Evolutionary conservation across 768 basidiomycete genomes (phyloP), one percentile per base, ranked within the genome.

Genomic region (Panaeolus papilionaceus): DNA sequence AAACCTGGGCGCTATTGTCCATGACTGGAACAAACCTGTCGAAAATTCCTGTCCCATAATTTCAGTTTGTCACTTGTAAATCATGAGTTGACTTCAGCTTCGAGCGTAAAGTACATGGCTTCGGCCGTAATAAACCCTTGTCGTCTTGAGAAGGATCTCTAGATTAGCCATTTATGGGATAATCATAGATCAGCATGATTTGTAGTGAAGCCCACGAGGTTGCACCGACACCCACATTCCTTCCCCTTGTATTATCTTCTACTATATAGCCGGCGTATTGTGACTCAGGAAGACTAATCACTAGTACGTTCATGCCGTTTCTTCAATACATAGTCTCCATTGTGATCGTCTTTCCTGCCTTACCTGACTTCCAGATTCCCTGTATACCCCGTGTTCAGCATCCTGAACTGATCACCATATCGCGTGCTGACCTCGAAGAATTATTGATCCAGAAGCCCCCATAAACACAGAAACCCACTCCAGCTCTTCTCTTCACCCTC

Each of bases 81-180:
- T 40, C 9, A 40, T 40, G 9, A 33, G 33, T 33, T 5, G 33
- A 33, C 33, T 33, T 33, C 33, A 33, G 3, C 33, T 33, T 33
- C 33, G 33, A 33, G 33, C 33, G 33, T 33, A 0, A 33, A 33
- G 20, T 47, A 9, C 45, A n/a, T 20, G n/a, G 8, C 45, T 47
- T 20, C 20, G 20, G 45, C n/a, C n/a, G 45, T 20, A 18, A 26
- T 51, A 51, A 51, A 9, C 39, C 39, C 39, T 40, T 40, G 42
- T 44, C 11, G 16, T 44, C 10, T 28, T 23, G 10, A 33, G 14
- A 16, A 58, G 26, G 6, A 58, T 58, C 54, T 14, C 33, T 12
- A 58, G 54, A 58, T 58, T 58, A 58, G 54, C 54, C 54, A 33
- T 58, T 58, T 58, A 33, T 33, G 33, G 54, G 54, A 1, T 58